Evolutionary conservation across 768 basidiomycete species (phyloP), one percentile per base, ranked within the genome.

Genomic region (Podaxis sp.): DNA sequence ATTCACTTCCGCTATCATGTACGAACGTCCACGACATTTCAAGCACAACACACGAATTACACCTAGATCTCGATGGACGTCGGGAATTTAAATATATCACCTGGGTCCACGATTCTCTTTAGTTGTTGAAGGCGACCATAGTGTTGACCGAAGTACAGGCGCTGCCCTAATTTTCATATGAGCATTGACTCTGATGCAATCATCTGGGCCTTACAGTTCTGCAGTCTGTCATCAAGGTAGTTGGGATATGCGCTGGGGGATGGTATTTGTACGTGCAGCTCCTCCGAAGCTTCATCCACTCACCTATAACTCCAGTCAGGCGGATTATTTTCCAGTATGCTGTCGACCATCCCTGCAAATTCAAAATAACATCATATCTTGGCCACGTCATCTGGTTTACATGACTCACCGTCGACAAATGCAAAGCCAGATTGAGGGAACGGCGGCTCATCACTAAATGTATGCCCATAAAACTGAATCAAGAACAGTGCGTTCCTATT

Each of bases 401-500:
- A 36, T 21, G 16, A 57, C 72, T 63, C 67, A 71, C 76, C 76
- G 62, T 82, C 74, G 5, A 85, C 64, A 62, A 83, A 79, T 0
- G 71, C 65, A 52, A 82, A 77, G 0, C 82, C 83, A 11, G 68
- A 67, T 2, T 63, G 53, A 2, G 82, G 81, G 67, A 75, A 83
- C 0, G 79, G 79, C 2, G 78, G 75, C 0, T 63, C 57, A 5
- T 67, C 63, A 52, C 68, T 71, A 1, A 63, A 53, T 3, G 78
- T 74, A 1, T 77, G 79, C 0, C 79, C 81, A 64, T 85, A 83
- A 61, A 83, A 72, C 64, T 84, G 82, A 55, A 83, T 73, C 1
- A 75, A 76, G 53, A 82, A 81, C 38, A 79, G 66, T 0, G 77
- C 74, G 62, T 69, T 70, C 23, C 83, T 72, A 57, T 79, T 76